These are phyloP conservation scores for Saitozyma podzolica DNA, from an alignment of 768 basidiomycete genomes.

Conservation along the genomic window DNA sequence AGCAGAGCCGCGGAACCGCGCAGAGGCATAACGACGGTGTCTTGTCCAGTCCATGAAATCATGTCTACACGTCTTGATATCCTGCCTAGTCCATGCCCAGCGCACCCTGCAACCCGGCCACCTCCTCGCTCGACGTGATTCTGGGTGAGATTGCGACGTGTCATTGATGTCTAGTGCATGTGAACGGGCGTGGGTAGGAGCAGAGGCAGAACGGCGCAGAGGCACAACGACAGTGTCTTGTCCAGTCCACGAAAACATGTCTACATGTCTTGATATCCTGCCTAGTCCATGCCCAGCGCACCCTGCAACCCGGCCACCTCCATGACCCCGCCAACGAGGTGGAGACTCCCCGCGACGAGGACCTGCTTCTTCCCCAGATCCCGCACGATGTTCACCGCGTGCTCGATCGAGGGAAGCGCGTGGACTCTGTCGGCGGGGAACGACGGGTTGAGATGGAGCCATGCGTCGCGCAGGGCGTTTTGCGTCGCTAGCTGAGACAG, in stretches of 20 bases:
- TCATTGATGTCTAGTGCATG: slow-evolving; percentile 30
- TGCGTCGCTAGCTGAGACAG: slow-evolving; percentile 71
- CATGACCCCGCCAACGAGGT: slow-evolving; percentile 89
- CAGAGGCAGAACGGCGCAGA: no score
- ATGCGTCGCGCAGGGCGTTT: slow-evolving; percentile 70
- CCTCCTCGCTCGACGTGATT: slow-evolving; percentile 59
- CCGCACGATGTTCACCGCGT: slow-evolving; percentile 72
- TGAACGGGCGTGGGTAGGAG: no score
- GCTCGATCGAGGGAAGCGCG: slow-evolving; percentile 82
- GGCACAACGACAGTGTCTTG: no score
- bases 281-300: slow-evolving; percentile 43
- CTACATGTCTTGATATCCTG: not conserved
- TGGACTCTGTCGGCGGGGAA: slow-evolving; percentile 68
- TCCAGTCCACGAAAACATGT: no score
- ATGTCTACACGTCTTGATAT: no score
- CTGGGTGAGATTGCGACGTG: slow-evolving; percentile 42
- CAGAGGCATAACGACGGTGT: no score
- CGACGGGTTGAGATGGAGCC: slow-evolving; percentile 64
- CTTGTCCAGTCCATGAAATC: no score
- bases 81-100: slow-evolving; percentile 39
- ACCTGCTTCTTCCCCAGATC: slow-evolving; percentile 58
- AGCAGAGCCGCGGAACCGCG: no score
- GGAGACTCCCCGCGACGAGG: slow-evolving; percentile 89
- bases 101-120: slow-evolving; percentile 70
- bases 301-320: slow-evolving; percentile 84